phyloP scores from a whole-genome alignment of 257 asterid species.

The Lavandula angustifolia region DNA sequence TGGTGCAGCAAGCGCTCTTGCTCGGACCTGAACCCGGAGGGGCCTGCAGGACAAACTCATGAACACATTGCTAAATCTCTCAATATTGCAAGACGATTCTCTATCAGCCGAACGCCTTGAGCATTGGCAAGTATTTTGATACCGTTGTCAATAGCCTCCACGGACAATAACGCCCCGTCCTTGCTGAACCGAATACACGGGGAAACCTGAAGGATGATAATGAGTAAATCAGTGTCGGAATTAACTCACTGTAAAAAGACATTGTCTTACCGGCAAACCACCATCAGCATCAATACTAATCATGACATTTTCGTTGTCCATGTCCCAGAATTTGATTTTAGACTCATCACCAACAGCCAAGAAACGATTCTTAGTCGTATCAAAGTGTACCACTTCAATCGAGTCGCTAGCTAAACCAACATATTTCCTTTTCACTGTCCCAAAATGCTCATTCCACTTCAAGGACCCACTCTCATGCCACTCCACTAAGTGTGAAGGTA shows the following conservation, averaged over 20 bases:
- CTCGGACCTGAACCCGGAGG: too few relatives aligned
- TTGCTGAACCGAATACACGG: constrained; percentile 67
- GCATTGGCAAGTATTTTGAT: constrained; percentile 61
- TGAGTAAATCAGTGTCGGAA: too few relatives aligned
- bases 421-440: constrained; percentile 56
- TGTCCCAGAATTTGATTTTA: constrained; percentile 66
- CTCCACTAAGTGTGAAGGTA: too few relatives aligned
- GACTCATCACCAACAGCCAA: constrained; percentile 76
- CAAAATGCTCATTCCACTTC: constrained; percentile 81
- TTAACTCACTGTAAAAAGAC: constrained; percentile 19
- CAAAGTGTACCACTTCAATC: constrained; percentile 63
- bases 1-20: too few relatives aligned
- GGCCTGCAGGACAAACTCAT: too few relatives aligned
- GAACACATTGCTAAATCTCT: too few relatives aligned
- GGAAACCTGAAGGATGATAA: constrained; percentile 55
- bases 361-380: constrained; percentile 58
- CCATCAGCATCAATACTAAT: constrained; percentile 57
- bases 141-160: constrained; percentile 66
- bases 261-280: constrained; percentile 55
- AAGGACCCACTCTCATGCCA: too few relatives aligned
- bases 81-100: too few relatives aligned
- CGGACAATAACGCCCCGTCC: constrained; percentile 70
- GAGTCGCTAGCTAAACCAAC: constrained; percentile 57
- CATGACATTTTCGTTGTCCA: constrained; percentile 55
- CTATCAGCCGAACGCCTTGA: constrained; percentile 44